Base-by-base conservation (phyloP, 2,329 filamentous ascomycete genomes). In the Aureobasidium sp. region DNA sequence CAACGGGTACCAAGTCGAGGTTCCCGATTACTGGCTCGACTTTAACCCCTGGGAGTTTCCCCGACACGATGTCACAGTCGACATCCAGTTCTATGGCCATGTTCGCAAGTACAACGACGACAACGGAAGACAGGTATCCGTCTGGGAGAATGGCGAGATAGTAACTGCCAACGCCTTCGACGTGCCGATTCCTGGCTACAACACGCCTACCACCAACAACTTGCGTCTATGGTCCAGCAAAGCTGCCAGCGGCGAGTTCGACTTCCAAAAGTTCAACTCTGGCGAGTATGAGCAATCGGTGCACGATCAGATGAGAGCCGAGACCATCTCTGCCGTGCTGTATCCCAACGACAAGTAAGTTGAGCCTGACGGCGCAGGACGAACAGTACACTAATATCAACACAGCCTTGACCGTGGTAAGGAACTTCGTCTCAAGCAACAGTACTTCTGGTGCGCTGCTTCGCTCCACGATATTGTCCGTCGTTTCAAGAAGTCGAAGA, bases 41-140 rank as follows among this genome's bases (percentile, higher is more conserved):
- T 96, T 97, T 76, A 99, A 99, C 75, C 94, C 94, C 0, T 99
- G 94, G 94, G 94, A 99, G 73, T 99, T 97, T 70, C 91, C 92
- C 43, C 84, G 94, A 66, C 90, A 96, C 73, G 94, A 99, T 71
- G 89, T 99, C 63, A 92, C 88, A 1, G 92, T 99, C 25, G 90
- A 97, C 75, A 90, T 99, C 62, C 92, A 97, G 80, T 99, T 99
- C 79, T 96, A 93, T 68, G 94, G 94, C 33, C 78, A 85, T 64
- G 92, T 95, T 60, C 82, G 81, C 71, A 95, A 91, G 74, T 81
- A 79, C 66, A 77, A 77, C 78, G 87, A 95, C 66, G 84, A 87
- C 13, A 81, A 87, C 61, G 94, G 93, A 65, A 95, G 89, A 76
- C 80, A 83, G 1, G 75, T 86, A 42, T 80, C 84, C 51, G 81